Base-by-base conservation (phyloP, 495 filamentous ascomycete species). In the Baudoinia panamericana region DNA sequence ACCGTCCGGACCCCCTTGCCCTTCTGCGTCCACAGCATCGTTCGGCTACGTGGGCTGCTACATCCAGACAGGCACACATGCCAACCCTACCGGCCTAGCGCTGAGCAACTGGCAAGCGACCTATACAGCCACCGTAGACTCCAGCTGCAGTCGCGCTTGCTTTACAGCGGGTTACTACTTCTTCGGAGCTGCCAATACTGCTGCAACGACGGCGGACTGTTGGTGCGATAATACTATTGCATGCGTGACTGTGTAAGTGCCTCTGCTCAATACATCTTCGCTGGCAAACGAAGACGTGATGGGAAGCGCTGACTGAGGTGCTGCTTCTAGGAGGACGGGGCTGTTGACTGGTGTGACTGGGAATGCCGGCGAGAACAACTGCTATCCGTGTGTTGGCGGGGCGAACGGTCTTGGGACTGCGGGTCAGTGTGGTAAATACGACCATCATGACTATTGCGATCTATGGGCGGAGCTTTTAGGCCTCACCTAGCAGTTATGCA, bases 41-140 rank as follows among this genome's bases (percentile, higher is more conserved):
- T 47, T 32, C 21, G 30, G 36, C n/a, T 47, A 47, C 19, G 36
- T 47, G 8, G 37, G 44, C 19, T 47, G 44, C 30, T 47, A 47
- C 22, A 24, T 47, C 13, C 44, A 47, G 30, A 47, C 44, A 9
- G 44, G 44, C 2, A 5, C 9, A 1, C 32, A 33, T 12, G 19
- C 31, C 1, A 34, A 27, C 25, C n/a, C 29, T 17, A 41, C 44
- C 11, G 44, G 44, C 17, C 36, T 47, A 13, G 44, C 44, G 19
- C 19, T 47, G 20, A n/a, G 36, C 4, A 41, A 12, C 15, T 47
- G 19, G 11, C 32, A 40, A 16, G 44, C 44, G 8, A 47, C 36
- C 2, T 47, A 47, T 23, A 13, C 21, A 5, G 41, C 19, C 5
- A n/a, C 23, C 9, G 29, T 41, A 9, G 32, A 47, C 28, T 19